Evolutionary conservation across 148 eudicot genomes (phyloP).

Genomic region (Cornus kousa): DNA sequence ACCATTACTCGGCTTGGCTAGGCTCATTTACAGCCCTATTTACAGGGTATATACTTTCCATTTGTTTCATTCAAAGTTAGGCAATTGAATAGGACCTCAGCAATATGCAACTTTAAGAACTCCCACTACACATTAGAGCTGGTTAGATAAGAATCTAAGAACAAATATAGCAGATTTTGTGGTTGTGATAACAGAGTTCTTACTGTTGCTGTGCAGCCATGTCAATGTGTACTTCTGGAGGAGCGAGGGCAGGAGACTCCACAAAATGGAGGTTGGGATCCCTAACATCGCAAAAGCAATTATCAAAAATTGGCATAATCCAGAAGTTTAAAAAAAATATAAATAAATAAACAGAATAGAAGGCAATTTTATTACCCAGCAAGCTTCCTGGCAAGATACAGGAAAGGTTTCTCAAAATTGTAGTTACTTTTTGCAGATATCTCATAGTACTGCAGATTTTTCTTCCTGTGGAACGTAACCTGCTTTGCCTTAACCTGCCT

Average conservation of each 20-base stretch:
- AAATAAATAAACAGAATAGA: neutral
- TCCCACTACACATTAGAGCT: neutral
- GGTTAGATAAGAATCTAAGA: neutral
- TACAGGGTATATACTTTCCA: neutral
- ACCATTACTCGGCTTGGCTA: too few relatives aligned
- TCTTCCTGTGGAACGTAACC: conserved; percentile 29
- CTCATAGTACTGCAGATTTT: conserved; percentile 22
- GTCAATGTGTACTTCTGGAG: conserved; percentile 25
- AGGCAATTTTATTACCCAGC: conserved; percentile 5
- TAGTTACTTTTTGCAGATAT: conserved; percentile 20
- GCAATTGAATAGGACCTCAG: neutral
- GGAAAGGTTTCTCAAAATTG: conserved; percentile 23
- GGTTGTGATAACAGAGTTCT: neutral
- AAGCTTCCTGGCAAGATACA: conserved; percentile 21
- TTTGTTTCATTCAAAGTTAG: too few relatives aligned
- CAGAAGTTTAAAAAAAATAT: neutral
- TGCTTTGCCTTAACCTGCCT: conserved; percentile 27
- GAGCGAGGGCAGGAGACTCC: conserved; percentile 23
- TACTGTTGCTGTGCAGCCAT: conserved; percentile 22
- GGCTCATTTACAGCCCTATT: too few relatives aligned
- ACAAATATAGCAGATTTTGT: neutral
- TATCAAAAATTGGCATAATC: neutral
- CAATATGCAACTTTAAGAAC: neutral
- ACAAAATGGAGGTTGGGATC: conserved; percentile 18
- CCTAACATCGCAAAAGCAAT: conserved; percentile 6